Conservation (phyloP, 306 rosid species). For the Vachellia collinsii region DNA sequence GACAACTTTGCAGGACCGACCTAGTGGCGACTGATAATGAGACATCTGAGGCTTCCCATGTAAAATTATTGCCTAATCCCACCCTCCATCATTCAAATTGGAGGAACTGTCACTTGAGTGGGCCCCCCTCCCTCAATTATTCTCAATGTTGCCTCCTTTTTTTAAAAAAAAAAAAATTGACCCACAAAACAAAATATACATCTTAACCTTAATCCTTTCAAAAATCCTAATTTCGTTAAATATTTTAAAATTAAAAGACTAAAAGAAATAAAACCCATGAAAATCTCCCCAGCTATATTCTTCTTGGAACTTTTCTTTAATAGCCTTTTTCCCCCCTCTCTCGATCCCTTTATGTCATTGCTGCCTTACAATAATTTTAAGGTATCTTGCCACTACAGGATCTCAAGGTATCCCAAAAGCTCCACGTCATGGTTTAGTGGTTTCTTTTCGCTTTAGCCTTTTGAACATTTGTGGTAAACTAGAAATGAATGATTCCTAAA, state of each 20-base stretch:
- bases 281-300: background rate
- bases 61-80: background rate
- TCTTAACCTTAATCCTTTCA: too few species aligned
- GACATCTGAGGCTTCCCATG: background rate
- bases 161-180: too few species aligned
- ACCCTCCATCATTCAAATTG: background rate
- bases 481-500: background rate
- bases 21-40: background rate
- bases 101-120: background rate
- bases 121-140: background rate
- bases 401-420: background rate
- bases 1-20: background rate
- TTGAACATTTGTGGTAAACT: background rate
- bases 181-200: too few species aligned
- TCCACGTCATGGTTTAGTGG: background rate
- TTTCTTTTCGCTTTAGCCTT: background rate
- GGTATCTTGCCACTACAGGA: background rate
- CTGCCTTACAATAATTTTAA: background rate
- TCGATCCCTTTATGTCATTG: background rate
- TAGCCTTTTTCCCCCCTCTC: background rate
- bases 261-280: background rate
- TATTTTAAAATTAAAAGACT: too few species aligned
- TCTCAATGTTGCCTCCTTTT: background rate
- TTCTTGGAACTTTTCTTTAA: background rate
- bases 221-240: too few species aligned